Evolutionary conservation across 441 rosid species (phyloP), one percentile per base, ranked within the genome.

Genomic region (Manihot esculenta): DNA sequence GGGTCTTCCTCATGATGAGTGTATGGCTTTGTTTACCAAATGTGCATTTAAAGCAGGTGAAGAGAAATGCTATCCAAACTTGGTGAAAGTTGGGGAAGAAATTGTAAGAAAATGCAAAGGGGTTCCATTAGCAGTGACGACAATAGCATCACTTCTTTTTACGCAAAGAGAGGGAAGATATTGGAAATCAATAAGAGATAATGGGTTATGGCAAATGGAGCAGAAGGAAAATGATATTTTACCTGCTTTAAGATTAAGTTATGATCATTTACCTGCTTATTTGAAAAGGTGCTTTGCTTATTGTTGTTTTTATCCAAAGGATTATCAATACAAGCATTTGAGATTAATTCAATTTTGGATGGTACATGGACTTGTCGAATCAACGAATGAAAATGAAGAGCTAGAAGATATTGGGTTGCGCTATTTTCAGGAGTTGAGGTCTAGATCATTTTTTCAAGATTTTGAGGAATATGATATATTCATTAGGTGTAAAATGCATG

Each of bases 361-460:
- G 59, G 70, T 27, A 2, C 27, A 47, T 42, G 70, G 70, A 3
- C 48, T 72, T 10, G 35, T 72, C 15, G 23, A 15, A 10, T 21
- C 59, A 2, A 11, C 3, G 15, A n/a, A 26, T 2, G 41, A 35
- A 4, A 15, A 47, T 1, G 56, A 54, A 63, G 69, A 63, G 12
- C 20, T 53, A 51, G 69, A 72, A 47, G 55, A 64, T 72, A n/a
- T n/a, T n/a, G n/a, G n/a, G n/a, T n/a, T n/a, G n/a, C n/a, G n/a
- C n/a, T n/a, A n/a, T n/a, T n/a, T 73, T 1, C 27, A 38, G 9
- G 68, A 73, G 18, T 44, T 73, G 26, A 14, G 5, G 5, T 38
- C 44, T 1, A 62, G 76, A 51, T 73, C 62, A 10, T 67, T 74
- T 41, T 62, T 74, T 21, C 68, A 68, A n/a, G 65, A 47, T 38